Evolutionary conservation across 2,329 filamentous ascomycete species (phyloP), one percentile per base, ranked within the genome.

Genomic region (Shiraia bambusicola): DNA sequence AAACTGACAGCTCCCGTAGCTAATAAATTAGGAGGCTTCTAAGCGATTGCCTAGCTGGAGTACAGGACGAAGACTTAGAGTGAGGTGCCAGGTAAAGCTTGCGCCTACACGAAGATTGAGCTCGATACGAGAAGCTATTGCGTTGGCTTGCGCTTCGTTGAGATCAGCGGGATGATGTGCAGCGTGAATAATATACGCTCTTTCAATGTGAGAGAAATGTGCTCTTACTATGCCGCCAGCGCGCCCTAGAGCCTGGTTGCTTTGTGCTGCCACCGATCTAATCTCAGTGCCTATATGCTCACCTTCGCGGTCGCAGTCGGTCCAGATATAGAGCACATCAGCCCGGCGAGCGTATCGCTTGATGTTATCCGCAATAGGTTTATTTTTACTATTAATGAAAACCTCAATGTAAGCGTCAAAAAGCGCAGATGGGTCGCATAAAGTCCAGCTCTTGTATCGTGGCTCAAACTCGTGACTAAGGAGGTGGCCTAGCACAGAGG

Each of bases 1-100:
- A 60, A 98, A 98, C 66, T 98, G 93, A 54, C 93, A 98, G 3
- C 91, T 95, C 81, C 88, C 90, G 61, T 96, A 95, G 66, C 89
- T 95, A 34, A 95, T 79, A 1, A 86, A 72, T 28, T 67, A 67
- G 40, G 81, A 74, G 2, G 82, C 74, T 33, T 83, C 74, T 28
- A 79, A 75, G 47, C 94, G 71, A 1, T 80, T 77, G 0, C 80
- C 49, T 2, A 59, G n/a, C n/a, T n/a, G 83, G 7, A 88, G 84
- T 17, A 96, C 75, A 0, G 77, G 70, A 48, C 87, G 82, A n/a
- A 98, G 76, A 47, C 79, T 87, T 40, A 87, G 78, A 0, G 89
- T 95, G 49, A 95, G 80, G 65, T 94, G 87, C 14, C 93, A 82
- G 19, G 93, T 96, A 63, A 97, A 97, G 6, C 89, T 88, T 54